These are phyloP conservation scores for Cystofilobasidium ferigula DNA, from an alignment of 768 basidiomycete genomes.

Conservation along the genomic window DNA sequence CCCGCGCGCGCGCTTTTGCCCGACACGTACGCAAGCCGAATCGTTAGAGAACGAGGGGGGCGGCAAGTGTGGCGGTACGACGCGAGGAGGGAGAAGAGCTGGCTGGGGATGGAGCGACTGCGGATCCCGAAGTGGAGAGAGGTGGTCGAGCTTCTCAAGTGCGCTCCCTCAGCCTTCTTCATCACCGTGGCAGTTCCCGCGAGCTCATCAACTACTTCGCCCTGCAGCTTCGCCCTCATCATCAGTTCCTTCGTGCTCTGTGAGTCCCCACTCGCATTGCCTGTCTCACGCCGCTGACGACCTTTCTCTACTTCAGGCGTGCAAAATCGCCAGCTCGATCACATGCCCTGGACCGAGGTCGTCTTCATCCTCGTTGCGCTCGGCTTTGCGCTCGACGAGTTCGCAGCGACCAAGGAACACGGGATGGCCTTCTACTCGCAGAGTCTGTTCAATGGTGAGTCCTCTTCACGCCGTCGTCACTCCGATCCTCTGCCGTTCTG, in stretches of 20 bases:
- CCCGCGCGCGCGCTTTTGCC: conserved; percentile 58
- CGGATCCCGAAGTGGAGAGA: conserved; percentile 18
- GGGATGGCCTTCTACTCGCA: conserved; percentile 19
- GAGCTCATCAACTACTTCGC: not conserved
- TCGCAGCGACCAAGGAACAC: conserved; percentile 19
- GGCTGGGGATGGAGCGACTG: conserved; percentile 45
- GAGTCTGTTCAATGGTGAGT: conserved; percentile 15
- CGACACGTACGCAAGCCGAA: conserved; percentile 61
- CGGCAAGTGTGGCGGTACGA: conserved; percentile 35
- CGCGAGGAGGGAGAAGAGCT: conserved; percentile 31
- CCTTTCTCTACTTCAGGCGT: conserved; percentile 3
- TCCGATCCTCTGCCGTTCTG: not conserved
- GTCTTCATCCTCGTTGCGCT: conserved; percentile 63
- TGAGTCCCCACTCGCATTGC: conserved; percentile 19
- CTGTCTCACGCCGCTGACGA: not conserved
- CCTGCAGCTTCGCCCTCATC: conserved; percentile 58
- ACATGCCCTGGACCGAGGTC: conserved; percentile 53
- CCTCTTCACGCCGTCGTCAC: not conserved
- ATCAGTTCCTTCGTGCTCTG: conserved; percentile 66
- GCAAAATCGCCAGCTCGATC: conserved; percentile 49
- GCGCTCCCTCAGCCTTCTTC: not conserved
- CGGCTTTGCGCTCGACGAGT: conserved; percentile 69
- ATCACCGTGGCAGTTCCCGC: too few relatives aligned
- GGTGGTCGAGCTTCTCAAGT: conserved; percentile 19
- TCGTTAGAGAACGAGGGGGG: not conserved